Conservation (phyloP, 306 rosid species). For the Luffa aegyptiaca region DNA sequence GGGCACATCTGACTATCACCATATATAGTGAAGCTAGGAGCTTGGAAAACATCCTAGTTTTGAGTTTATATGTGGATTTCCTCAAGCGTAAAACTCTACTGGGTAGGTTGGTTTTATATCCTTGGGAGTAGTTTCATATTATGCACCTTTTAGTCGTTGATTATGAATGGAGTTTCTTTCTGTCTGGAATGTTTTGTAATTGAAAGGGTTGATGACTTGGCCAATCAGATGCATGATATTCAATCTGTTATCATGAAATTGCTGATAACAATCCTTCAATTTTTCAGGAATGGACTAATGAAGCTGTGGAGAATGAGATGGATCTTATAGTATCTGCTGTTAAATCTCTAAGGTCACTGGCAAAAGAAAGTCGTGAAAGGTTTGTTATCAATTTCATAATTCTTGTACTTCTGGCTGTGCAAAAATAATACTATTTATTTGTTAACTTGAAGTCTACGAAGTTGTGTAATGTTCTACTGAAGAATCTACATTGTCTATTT, state of each 20-base stretch:
- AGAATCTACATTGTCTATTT: background rate
- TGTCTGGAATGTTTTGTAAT: background rate
- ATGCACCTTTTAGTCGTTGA: background rate
- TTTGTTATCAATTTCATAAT: constrained; percentile 16
- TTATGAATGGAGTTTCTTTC: background rate
- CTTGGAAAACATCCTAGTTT: background rate
- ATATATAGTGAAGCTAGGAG: background rate
- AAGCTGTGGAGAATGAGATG: constrained; percentile 57
- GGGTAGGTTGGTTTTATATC: background rate
- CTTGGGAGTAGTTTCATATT: background rate
- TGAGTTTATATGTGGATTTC: background rate
- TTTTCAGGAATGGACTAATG: constrained; percentile 73
- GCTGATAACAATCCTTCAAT: background rate
- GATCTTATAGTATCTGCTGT: constrained; percentile 57
- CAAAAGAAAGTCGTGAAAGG: constrained; percentile 93
- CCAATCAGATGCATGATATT: background rate
- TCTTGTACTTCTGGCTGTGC: background rate
- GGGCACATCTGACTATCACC: background rate
- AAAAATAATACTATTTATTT: background rate
- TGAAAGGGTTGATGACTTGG: background rate
- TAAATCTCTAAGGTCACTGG: constrained; percentile 73
- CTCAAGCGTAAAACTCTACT: background rate
- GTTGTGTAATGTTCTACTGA: background rate
- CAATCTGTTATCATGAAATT: background rate
- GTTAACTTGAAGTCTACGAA: background rate